Evolutionary conservation across 73 alveolate genomes (phyloP), one percentile per base, ranked within the genome.

Genomic region (Tetrahymena borealis): DNA sequence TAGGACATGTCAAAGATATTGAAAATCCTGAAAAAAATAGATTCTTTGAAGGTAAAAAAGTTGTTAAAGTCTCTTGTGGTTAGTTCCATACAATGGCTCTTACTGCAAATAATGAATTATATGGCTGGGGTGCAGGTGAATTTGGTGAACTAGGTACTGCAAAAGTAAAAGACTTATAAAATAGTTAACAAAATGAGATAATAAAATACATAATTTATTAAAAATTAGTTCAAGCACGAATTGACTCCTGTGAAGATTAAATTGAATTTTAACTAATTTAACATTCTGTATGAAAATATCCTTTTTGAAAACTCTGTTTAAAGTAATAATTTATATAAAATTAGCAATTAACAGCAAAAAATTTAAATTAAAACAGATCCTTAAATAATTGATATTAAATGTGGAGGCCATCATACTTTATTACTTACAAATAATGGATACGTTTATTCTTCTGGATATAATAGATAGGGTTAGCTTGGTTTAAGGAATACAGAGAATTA

Each of bases 101-200:
- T 90, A 97, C 98, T 94, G 96, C 96, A 38, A 98, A 97, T 79
- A 94, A 96, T 38, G 99, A 97, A 90, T 92, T 98, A 79, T 98
- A 92, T 92, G 98, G 98, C 28, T 98, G 98, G 98, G 99, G 99
- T 28, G 93, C 97, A 90, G 99, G 99, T 15, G 95, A 91, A 24
- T 98, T 95, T 96, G 99, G 99, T 11, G 99, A 98, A 93, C 97
- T 99, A 91, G 99, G 99, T 18, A 96, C 95, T 94, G 99, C 85
- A 60, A 60, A 60, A 35, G 85, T 60, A 60, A n/a, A 98, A 0
- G 96, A 95, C 40, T 91, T 94, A 90, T 91, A 94, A 38, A 97
- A 97, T 91, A 41, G 97, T 12, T 92, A 91, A 35, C 91, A 40
- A 78, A 98, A 98, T 12, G 93, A 94, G 92, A 79, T 79, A 91